Conservation (phyloP, 1,139 yeast species). For the Lodderomyces theae region DNA sequence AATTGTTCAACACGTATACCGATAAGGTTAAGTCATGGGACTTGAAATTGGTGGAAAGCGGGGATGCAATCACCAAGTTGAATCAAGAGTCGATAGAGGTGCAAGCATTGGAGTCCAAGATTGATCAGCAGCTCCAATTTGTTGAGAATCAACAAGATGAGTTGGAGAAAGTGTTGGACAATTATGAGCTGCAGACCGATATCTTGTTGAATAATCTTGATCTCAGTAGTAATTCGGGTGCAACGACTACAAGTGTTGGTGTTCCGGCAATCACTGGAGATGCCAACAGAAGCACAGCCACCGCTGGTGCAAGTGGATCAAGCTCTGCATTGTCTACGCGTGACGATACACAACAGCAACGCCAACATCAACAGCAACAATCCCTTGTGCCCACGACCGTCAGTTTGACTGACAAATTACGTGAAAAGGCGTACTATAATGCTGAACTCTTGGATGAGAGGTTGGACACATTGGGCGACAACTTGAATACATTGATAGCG, state of each 20-base stretch:
- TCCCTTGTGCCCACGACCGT: slow-evolving; percentile 19
- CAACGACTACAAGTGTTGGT: slow-evolving; percentile 7
- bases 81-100: slow-evolving; percentile 79
- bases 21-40: slow-evolving; percentile 82
- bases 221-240: slow-evolving; percentile 16
- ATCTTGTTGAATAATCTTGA: slow-evolving; percentile 47
- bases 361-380: slow-evolving; percentile 1
- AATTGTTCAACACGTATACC: slow-evolving; percentile 76
- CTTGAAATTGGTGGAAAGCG: slow-evolving; percentile 74
- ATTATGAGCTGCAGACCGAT: slow-evolving; percentile 85
- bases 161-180: slow-evolving; percentile 74
- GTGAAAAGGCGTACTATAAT: slow-evolving; percentile 84
- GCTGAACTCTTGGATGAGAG: slow-evolving; percentile 87
- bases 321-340: slow-evolving; percentile 10
- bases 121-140: slow-evolving; percentile 83
- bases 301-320: slow-evolving; percentile 7
- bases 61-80: slow-evolving; percentile 76
- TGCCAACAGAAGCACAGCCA: slow-evolving; percentile 4
- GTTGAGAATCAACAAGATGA: slow-evolving; percentile 93
- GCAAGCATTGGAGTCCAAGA: slow-evolving; percentile 78
- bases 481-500: slow-evolving; percentile 69
- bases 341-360: slow-evolving; percentile 4
- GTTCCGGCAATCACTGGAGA: slow-evolving; percentile 12
- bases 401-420: slow-evolving; percentile 70
- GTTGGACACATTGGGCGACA: slow-evolving; percentile 71